Base-by-base conservation (phyloP, 2,329 filamentous ascomycete genomes). In the Aspergillus chevalieri region DNA sequence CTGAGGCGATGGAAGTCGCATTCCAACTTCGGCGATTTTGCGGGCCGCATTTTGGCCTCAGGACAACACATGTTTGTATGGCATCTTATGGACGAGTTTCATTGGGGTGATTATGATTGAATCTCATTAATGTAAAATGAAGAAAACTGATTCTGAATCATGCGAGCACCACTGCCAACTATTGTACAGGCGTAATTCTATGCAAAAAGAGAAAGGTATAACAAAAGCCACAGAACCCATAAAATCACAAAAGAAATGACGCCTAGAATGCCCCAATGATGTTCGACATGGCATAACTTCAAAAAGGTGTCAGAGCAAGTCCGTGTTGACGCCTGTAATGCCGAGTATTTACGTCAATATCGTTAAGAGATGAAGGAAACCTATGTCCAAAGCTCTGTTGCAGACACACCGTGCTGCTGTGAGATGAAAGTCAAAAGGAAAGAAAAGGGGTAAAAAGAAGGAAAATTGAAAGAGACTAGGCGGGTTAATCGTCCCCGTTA, bases 331-430 rank as follows among this genome's bases (percentile, higher is more conserved):
- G 57, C 59, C 59, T 48, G 47, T 53, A 50, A 61, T 61, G 59
- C 59, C 57, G 52, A 53, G 52, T 61, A 61, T 60, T 52, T 61
- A 59, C 55, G 57, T 61, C 55, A 54, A 55, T 50, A 50, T 61
- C 59, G 55, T 60, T 55, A 60, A 43, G 12, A 50, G 34, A 38
- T n/a, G 46, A 45, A 54, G 44, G 44, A 47, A 55, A 39, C 48
- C 50, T 58, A 54, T 59, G 53, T 58, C 44, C 59, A 57, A 47
- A 42, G 19, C 15, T 17, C 42, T 15, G 15, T 15, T 39, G 15
- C n/a, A 39, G 36, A n/a, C 36, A 39, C 6, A 4, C 15, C 15
- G 8, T 15, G 36, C 36, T 17, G n/a, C 19, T 15, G n/a, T 6
- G 21, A 50, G 17, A 19, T 34, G 6, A 42, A 39, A 10, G 22